Base-by-base conservation (phyloP, 345 rosid genomes). In the Camelina sativa region DNA sequence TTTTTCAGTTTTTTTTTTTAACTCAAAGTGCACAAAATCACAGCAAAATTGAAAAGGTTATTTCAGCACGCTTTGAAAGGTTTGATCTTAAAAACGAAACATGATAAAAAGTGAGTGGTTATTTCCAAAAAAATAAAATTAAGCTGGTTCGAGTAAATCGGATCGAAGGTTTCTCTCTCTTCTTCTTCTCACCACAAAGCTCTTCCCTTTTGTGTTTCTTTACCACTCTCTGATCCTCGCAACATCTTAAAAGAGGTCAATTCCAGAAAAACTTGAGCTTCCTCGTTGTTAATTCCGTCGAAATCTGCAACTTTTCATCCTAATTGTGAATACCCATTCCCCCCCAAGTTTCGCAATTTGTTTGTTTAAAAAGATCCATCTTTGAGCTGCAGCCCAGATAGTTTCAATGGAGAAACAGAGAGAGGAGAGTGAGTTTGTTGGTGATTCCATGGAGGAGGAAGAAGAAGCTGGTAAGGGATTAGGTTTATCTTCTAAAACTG, bases 331-430 rank as follows among this genome's bases (percentile, higher is more conserved):
- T 11, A 62, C 69, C 69, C 53, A 7, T 23, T 23, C n/a, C n/a
- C 38, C 44, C 7, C 16, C 32, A 23, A 66, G 15, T 67, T 30
- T 17, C 52, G 37, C 37, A 34, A 17, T 5, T 43, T 48, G 73
- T 17, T 60, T 35, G 38, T 2, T 0, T n/a, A 34, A 25, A 25
- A 9, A 37, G 67, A 62, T 61, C 35, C n/a, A 11, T 62, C 52
- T 72, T 72, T 71, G 54, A 71, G 56, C 62, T 57, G 55, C 5
- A 28, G 8, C 0, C 13, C 17, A 63, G 71, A 48, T 54, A 44
- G 13, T 48, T 40, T 9, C 47, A 35, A 61, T 77, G 80, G 76
- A 77, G 41, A 63, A 71, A 65, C 73, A n/a, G 16, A 57, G 72
- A 65, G 67, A 71, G n/a, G 63, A 58, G 51, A 58, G 34, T 22